Evolutionary conservation across 352 stramenopile genomes (phyloP).

Genomic region (Peronospora destructor): DNA sequence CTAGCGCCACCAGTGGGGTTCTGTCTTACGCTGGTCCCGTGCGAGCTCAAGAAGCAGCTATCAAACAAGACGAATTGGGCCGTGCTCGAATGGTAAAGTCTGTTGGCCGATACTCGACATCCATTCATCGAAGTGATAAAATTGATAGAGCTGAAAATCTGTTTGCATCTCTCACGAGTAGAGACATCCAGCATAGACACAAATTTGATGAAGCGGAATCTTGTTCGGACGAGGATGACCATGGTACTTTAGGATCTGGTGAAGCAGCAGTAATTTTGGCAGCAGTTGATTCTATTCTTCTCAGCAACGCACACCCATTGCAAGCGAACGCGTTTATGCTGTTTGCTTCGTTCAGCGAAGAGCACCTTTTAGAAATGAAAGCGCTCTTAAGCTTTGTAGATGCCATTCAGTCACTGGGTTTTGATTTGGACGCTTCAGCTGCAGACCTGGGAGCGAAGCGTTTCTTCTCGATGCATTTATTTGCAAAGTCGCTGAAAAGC

Average conservation of each 20-base stretch:
- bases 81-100: conserved; percentile 30
- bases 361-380: conserved; percentile 71
- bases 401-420: conserved; percentile 60
- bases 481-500: conserved; percentile 49
- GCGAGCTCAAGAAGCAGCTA: conserved; percentile 13
- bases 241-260: conserved; percentile 13
- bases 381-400: conserved; percentile 60
- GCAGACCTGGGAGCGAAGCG: conserved; percentile 71
- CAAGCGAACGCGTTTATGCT: conserved; percentile 44
- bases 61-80: conserved; percentile 12
- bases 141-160: conserved; percentile 71
- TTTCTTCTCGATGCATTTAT: conserved; percentile 66
- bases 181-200: conserved; percentile 13
- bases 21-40: conserved; percentile 39
- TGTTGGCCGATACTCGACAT: conserved; percentile 68
- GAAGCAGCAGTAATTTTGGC: conserved; percentile 28
- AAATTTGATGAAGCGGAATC: conserved; percentile 12
- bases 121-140: conserved; percentile 46
- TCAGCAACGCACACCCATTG: conserved; percentile 14
- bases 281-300: conserved; percentile 32
- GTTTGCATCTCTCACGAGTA: conserved; percentile 34
- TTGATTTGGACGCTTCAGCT: conserved; percentile 70
- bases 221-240: conserved; percentile 14
- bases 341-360: conserved; percentile 55
- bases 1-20: conserved; percentile 55